Conservation (phyloP, 1,139 yeast species). For the Magnusiomyces fungicola region DNA sequence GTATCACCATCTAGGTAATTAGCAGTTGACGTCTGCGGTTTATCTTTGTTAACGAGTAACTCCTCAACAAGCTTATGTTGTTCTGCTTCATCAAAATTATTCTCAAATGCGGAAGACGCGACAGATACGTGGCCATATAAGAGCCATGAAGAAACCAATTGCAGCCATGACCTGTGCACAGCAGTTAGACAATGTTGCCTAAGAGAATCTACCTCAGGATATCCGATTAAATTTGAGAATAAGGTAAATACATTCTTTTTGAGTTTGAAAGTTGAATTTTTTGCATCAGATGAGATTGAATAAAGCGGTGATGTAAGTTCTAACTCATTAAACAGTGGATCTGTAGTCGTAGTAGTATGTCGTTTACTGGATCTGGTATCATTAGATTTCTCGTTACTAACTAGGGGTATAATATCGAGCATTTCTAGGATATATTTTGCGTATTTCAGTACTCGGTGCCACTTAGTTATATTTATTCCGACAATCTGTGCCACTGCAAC, state of each 20-base stretch:
- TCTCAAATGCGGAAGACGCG: constrained; percentile 4
- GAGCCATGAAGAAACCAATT: constrained; percentile 23
- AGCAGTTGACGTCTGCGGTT: constrained; percentile 16
- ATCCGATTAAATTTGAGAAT: constrained; percentile 19
- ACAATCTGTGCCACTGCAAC: constrained; percentile 21
- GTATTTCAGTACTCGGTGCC: constrained; percentile 22
- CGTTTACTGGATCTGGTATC: constrained; percentile 14
- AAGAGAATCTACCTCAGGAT: constrained; percentile 18
- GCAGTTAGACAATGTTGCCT: constrained; percentile 19
- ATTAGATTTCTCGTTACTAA: neutral
- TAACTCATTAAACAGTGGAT: constrained; percentile 11
- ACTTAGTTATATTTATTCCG: constrained; percentile 18
- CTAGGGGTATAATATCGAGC: constrained; percentile 8
- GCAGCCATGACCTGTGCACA: constrained; percentile 24
- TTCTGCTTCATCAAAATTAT: constrained; percentile 15
- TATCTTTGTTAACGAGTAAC: neutral
- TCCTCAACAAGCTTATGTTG: constrained; percentile 17
- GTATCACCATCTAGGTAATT: too few relatives aligned
- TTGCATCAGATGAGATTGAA: neutral
- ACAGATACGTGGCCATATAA: constrained; percentile 22
- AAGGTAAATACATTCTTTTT: constrained; percentile 9
- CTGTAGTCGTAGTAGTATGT: constrained; percentile 16
- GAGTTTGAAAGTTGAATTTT: neutral
- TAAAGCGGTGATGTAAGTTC: neutral
- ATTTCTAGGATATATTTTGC: constrained; percentile 16